Conservation (phyloP, 2,329 filamentous ascomycete species). For the Fusarium beomiforme region DNA sequence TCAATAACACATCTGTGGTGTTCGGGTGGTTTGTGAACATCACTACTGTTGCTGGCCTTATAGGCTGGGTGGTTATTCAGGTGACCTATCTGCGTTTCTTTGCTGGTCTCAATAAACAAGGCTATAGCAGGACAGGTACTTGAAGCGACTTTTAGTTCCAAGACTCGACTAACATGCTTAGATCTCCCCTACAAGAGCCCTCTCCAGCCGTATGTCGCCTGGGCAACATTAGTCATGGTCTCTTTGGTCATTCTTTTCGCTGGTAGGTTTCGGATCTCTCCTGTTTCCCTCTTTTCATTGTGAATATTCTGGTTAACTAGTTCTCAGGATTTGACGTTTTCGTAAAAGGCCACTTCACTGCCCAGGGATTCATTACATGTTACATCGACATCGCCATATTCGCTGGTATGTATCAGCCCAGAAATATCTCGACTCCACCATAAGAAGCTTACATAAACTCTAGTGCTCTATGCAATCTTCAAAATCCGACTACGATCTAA, state of each 20-base stretch:
- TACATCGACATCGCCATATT: neutral
- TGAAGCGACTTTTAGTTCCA: rapidly evolving
- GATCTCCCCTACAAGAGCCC: neutral
- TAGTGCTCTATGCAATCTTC: neutral
- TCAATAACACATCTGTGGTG: neutral
- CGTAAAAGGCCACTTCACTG: neutral
- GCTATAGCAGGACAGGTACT: neutral
- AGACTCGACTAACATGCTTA: neutral
- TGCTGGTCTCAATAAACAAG: neutral
- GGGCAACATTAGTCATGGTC: neutral
- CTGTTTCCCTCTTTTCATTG: rapidly evolving
- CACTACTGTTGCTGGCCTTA: neutral
- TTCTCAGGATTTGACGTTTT: neutral
- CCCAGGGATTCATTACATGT: neutral
- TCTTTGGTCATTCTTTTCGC: neutral
- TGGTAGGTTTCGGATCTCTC: neutral
- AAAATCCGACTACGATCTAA: neutral
- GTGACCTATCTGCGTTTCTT: neutral
- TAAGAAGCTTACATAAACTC: rapidly evolving
- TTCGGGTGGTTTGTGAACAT: neutral
- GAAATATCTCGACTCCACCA: rapidly evolving
- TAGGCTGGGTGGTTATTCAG: neutral
- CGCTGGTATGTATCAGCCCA: neutral
- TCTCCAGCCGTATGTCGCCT: neutral
- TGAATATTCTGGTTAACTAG: rapidly evolving